Evolutionary conservation across 2,329 filamentous ascomycete species (phyloP).

Genomic region (Talaromyces sp.): DNA sequence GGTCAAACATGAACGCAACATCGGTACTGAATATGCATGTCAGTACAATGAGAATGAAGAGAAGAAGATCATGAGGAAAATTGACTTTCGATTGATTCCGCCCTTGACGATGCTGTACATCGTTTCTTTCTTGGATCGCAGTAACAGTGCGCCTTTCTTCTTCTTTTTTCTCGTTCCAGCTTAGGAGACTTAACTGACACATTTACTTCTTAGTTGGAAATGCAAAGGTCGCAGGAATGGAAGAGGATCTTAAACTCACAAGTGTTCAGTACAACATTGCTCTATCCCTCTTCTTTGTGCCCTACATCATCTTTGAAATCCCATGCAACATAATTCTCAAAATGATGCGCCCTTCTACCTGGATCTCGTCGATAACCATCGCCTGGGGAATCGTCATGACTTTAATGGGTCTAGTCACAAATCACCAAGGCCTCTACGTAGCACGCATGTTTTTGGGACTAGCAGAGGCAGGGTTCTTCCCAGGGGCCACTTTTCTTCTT

Average conservation of each 20-base stretch:
- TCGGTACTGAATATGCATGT: no score
- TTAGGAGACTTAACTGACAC: no score
- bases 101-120: slow-evolving; percentile 12
- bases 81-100: slow-evolving; percentile 19
- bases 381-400: slow-evolving; percentile 16
- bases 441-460: slow-evolving; percentile 28
- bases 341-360: slow-evolving; percentile 19
- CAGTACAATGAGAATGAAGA: no score
- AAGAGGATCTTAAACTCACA: slow-evolving; percentile 15
- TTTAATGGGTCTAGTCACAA: slow-evolving; percentile 23
- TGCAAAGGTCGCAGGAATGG: slow-evolving; percentile 18
- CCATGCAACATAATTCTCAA: slow-evolving; percentile 24
- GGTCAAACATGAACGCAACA: no score
- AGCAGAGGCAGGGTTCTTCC: slow-evolving; percentile 34
- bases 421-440: slow-evolving; percentile 22
- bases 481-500: slow-evolving; percentile 27
- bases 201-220: slow-evolving; percentile 13
- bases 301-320: slow-evolving; percentile 23
- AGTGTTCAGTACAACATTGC: slow-evolving; percentile 31
- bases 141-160: slow-evolving; percentile 8
- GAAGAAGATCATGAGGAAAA: slow-evolving; percentile 13
- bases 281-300: slow-evolving; percentile 28
- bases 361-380: slow-evolving; percentile 18
- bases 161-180: no score
- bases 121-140: slow-evolving; percentile 18